Conservation (phyloP, 2,329 filamentous ascomycete species). For the Apiospora saccharicola region DNA sequence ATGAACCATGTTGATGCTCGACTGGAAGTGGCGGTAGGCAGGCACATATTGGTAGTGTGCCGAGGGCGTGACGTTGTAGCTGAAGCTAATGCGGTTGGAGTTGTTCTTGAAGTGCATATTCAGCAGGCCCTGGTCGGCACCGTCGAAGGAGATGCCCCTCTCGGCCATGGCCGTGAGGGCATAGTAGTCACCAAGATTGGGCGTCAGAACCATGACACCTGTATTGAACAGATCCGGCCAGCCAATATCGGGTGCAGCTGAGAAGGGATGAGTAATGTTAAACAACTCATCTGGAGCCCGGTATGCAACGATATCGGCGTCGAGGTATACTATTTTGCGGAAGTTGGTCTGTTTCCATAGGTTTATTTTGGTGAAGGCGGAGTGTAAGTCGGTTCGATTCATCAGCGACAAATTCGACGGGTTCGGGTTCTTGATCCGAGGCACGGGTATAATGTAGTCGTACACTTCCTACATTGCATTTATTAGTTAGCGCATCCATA, state of each 20-base stretch:
- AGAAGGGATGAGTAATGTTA: constrained; percentile 64
- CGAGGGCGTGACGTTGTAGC: constrained; percentile 96
- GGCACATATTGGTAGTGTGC: constrained; percentile 98
- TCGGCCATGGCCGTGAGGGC: constrained; percentile 84
- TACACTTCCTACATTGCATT: constrained; percentile 70
- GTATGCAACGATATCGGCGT: constrained; percentile 91
- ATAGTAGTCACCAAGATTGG: constrained; percentile 87
- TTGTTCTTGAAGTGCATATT: constrained; percentile 91
- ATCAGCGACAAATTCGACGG: constrained; percentile 89
- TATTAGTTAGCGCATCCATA: constrained; percentile 31
- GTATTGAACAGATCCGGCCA: constrained; percentile 99
- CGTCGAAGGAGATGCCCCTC: constrained; percentile 91
- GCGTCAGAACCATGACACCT: constrained; percentile 92
- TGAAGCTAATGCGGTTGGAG: constrained; percentile 90
- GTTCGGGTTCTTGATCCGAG: constrained; percentile 77
- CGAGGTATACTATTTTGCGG: constrained; percentile 90
- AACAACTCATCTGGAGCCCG: constrained; percentile 94
- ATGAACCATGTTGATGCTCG: constrained; percentile 87
- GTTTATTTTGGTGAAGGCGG: constrained; percentile 95
- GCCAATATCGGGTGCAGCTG: constrained; percentile 89
- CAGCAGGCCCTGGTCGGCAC: constrained; percentile 92
- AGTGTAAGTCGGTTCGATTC: constrained; percentile 88
- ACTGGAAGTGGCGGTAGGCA: constrained; percentile 91
- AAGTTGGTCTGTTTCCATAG: constrained; percentile 93
- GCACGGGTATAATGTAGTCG: constrained; percentile 87